Base-by-base conservation (phyloP, 1,284 basidiomycete species). In the Papiliotrema nemorosa region DNA sequence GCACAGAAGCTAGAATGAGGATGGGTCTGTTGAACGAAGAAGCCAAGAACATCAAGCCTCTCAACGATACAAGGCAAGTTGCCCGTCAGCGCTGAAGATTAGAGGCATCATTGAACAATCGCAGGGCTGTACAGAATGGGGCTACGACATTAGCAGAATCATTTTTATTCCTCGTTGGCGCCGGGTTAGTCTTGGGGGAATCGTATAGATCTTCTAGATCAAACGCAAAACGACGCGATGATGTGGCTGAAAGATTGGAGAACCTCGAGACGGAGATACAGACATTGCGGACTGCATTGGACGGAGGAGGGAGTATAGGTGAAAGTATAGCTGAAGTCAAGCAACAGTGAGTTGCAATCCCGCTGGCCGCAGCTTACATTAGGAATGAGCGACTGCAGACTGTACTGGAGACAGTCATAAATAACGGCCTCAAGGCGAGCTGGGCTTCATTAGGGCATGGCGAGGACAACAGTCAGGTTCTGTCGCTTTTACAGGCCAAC, bases 61-160 rank as follows among this genome's bases (percentile, higher is more conserved):
- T 92, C 27, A 90, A 88, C 3, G 90, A 93, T 70, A 81, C 84
- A 14, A 81, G 82, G 88, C 90, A 57, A 58, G 80, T 76, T 35
- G 31, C 20, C 29, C 29, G 29, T 31, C 29, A 31, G 14, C 29
- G n/a, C n/a, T n/a, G n/a, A n/a, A n/a, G 29, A 31, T 7, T 31
- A 31, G 29, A 31, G 9, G 29, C 14, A 14, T 31, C 14, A 14
- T 14, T 31, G 29, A 31, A 7, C 9, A 7, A 43, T 2, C 29
- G 7, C 53, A 91, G 90, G 60, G 90, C 90, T 0, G 87, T 92
- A 47, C 88, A 91, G 62, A 90, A 87, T 62, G 90, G 90, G 14
- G 88, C 90, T 13, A 90, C 89, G 53, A 81, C 84, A 16, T 76
- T 93, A 12, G 89, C 90, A 0, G 90, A 92, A 73, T 84, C 86